Base-by-base conservation (phyloP, 1,139 yeast genomes). In the Kodamaea arcana region DNA sequence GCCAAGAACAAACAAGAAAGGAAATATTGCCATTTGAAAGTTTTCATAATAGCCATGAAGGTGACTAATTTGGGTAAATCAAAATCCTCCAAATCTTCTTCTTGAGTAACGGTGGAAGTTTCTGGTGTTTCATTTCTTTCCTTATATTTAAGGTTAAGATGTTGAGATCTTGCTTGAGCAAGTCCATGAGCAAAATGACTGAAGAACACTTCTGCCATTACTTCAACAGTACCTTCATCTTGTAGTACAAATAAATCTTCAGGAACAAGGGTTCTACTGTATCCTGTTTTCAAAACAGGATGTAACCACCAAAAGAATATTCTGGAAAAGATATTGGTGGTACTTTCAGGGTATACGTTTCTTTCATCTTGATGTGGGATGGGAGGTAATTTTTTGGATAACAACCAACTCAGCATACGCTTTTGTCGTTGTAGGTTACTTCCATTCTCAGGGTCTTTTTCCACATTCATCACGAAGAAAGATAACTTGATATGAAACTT, bases 271-370 rank as follows among this genome's bases (percentile, higher is more conserved):
- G 78, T 74, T 41, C 80, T 56, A 46, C 63, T 68, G 47, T 75
- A 75, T 1, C 80, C 80, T 11, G 64, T 57, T 17, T 46, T 48
- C 65, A 75, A 54, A 15, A 75, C 49, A 1, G 80, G 80, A 27
- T 47, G 41, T 33, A 75, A 44, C 76, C 79, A 72, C 70, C 74
- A 65, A 54, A 74, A 74, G 47, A 72, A 70, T 1, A 64, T 29
- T 38, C 54, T 48, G n/a, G 67, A 62, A 7, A 72, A 4, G 12
- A 59, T 28, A 41, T 68, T 69, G 11, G 67, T 52, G 3, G 49
- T 38, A 6, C 34, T 36, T 27, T 52, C 54, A 0, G 77, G 75
- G 42, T 55, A 72, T 2, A 50, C 46, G 18, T 36, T 48, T 33
- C 78, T 51, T 45, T 74, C 78, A 11, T 65, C 66, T 22, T 56